Conservation (phyloP, 2,329 filamentous ascomycete genomes). For the Exophiala xenobiotica region DNA sequence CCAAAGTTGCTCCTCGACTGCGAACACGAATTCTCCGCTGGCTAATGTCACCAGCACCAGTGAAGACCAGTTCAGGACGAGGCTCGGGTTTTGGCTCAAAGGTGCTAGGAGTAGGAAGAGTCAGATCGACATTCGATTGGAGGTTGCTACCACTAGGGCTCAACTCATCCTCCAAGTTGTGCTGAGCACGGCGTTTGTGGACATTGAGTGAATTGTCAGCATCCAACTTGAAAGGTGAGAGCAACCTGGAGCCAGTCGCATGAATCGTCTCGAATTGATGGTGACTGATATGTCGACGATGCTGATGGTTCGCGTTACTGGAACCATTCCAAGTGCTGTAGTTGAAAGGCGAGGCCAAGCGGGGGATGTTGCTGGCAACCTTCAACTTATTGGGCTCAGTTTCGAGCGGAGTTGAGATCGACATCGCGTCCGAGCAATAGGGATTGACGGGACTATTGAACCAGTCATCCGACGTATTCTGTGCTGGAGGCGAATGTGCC, state of each 20-base stretch:
- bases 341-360: constrained; percentile 50
- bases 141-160: constrained; percentile 44
- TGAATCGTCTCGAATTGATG: constrained; percentile 46
- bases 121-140: constrained; percentile 36
- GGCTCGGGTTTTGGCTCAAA: constrained; percentile 42
- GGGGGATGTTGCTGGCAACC: constrained; percentile 36
- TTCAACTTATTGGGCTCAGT: constrained; percentile 23
- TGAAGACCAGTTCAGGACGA: constrained; percentile 30
- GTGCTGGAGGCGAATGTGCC: constrained; percentile 28
- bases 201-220: constrained; percentile 49
- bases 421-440: constrained; percentile 14
- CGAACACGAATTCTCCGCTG: constrained; percentile 60
- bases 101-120: constrained; percentile 38
- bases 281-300: constrained; percentile 35
- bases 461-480: constrained; percentile 35
- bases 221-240: constrained; percentile 57
- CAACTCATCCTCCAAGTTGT: constrained; percentile 53
- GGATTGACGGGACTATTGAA: constrained; percentile 39
- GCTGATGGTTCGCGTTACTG: constrained; percentile 32
- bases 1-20: constrained; percentile 61
- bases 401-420: constrained; percentile 27
- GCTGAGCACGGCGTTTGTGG: constrained; percentile 59
- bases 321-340: constrained; percentile 51
- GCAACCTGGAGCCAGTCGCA: constrained; percentile 43
- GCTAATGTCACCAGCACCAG: constrained; percentile 43